Evolutionary conservation across 2,329 filamentous ascomycete species (phyloP), one percentile per base, ranked within the genome.

Genomic region (Colletotrichum endophyticum): DNA sequence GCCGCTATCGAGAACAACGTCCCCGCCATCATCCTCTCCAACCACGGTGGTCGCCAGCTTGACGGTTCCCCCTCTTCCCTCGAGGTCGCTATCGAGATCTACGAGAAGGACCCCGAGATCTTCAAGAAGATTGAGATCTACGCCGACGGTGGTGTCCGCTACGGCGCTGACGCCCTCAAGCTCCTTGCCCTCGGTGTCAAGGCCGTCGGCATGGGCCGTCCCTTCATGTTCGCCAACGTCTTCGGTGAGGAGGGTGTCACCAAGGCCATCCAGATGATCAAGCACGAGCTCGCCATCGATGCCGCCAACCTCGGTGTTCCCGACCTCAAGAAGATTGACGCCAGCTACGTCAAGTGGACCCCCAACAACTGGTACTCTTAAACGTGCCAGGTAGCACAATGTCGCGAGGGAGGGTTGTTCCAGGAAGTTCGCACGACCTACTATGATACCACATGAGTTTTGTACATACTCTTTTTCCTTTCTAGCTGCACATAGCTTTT

Each of bases 191-290:
- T 87, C 16, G 86, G 87, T 12, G 87, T 87, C 70, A 84, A 83
- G 78, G 85, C 85, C 15, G 86, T 88, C 8, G 84, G 89, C 16
- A 77, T 91, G 1, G 89, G 89, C 19, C 82, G 90, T 1, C 86
- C 88, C 12, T 87, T 88, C 77, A 90, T 91, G 88, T 91, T 85
- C 79, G 83, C 88, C 77, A 91, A 91, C 81, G 81, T 89, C 62
- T 91, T 86, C 76, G 90, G 89, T 8, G 81, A 84, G 63, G 85
- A 86, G 9, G 89, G 90, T 61, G 87, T 91, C 4, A 81, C 85
- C 79, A 86, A 85, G 81, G 86, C 82, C 34, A 82, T 86, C 62
- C 59, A 81, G 11, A 84, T 91, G 13, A 81, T 91, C 78, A 89
- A 88, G 84, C 83, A 86, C 72, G 89, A 91, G 84, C 82, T 91